Evolutionary conservation across 192 early-diverging fungal species (phyloP), one percentile per base, ranked within the genome.

Genomic region (Chytriomyces hyalinus): DNA sequence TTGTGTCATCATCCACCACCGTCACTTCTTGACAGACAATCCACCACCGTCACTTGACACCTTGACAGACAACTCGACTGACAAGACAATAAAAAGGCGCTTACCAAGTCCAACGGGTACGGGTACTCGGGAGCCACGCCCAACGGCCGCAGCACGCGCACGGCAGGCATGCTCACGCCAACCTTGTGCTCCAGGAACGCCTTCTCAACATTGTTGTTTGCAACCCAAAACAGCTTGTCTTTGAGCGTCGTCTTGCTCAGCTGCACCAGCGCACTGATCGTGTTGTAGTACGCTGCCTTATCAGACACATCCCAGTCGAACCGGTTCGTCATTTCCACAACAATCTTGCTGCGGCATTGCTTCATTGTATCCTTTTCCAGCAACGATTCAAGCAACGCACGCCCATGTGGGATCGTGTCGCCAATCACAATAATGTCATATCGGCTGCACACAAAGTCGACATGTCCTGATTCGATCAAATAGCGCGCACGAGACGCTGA

Each of bases 341-440:
- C 71, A 26, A 73, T n/a, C 43, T 73, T 73, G 13, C 46, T n/a
- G 8, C 71, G 59, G 45, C 71, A 73, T 49, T 49, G 71, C 60
- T 63, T 61, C 71, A 45, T 62, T n/a, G 28, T 22, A n/a, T 62
- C 71, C 46, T 22, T 13, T 22, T 73, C 71, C 9, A 73, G 20
- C 0, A 73, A 45, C 6, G 59, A 62, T 28, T 50, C 24, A 9
- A 76, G 28, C 10, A 76, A n/a, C 10, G 68, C 65, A 46, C 75
- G 65, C 0, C 66, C 75, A 44, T 76, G 66, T 6, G 75, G 75
- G 45, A 76, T 70, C 2, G 75, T 76, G 59, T 76, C 75, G 10
- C 75, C 75, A 76, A 76, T 65, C 24, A 76, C 49, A 24, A 76
- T 76, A n/a, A 61, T 47, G 26, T 76, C 75, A 50, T 73, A 73